Evolutionary conservation across 1,139 yeast species (phyloP), one percentile per base, ranked within the genome.

Genomic region (Lodderomyces metapsilosis): DNA sequence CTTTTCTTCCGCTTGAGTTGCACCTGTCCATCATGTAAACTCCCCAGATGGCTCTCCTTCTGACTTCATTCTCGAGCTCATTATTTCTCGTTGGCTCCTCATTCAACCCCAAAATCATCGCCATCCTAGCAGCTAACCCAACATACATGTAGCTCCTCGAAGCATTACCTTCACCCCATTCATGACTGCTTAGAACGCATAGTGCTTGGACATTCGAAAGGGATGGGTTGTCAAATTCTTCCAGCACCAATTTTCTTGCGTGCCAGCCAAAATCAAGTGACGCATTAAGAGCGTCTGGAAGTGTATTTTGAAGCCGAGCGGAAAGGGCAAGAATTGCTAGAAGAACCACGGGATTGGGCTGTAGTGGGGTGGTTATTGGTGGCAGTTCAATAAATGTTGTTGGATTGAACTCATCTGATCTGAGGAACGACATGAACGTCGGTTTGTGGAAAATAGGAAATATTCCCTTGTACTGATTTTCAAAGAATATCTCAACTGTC

Each of bases 11-110:
- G 47, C 69, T 62, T 9, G 70, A 60, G 37, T 62, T 67, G 47
- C 72, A 66, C 25, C 71, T 44, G 46, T 68, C 74, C 72, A 68
- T 66, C 71, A 68, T 65, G 41, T 62, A 67, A 4, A 66, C 69
- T 1, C 66, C 52, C 74, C 74, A 68, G 10, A 68, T 54, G 1
- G 72, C 66, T 38, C 74, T 50, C 31, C 71, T 41, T 47, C 64
- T 61, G 23, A 59, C 53, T 42, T 68, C 74, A 27, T 49, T 45
- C n/a, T 51, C 44, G 4, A 39, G 17, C 13, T 46, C 48, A 23
- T 43, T 21, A 11, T 23, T 5, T 17, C 24, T 40, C 6, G 22
- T 13, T 8, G 38, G 44, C 36, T 59, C 65, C n/a, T 48, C 45
- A 7, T 67, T 65, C n/a, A 66, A 42, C 0, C 71, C 70, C 23